phyloP scores from a whole-genome alignment of 192 early-diverging fungal genomes.

The Linnemannia schmuckeri region DNA sequence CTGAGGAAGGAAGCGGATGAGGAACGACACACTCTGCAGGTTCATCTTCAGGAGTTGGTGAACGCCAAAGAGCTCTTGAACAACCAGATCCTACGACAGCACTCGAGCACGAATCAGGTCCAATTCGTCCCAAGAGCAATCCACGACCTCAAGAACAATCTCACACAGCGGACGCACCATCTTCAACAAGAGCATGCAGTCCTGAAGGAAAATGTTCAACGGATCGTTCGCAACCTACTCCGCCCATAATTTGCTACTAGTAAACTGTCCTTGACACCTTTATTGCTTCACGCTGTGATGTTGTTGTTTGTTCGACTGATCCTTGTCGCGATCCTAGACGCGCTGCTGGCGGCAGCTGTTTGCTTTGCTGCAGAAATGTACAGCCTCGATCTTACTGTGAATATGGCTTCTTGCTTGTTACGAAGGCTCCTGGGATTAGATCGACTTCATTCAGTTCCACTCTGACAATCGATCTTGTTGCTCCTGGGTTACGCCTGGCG shows the following conservation, averaged over 20 bases:
- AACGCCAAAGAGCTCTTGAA: conserved; percentile 1
- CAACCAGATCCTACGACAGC: conserved; percentile 14
- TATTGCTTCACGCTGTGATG: neutral
- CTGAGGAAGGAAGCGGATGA: neutral
- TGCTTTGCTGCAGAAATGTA: too few species aligned
- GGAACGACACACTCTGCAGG: conserved; percentile 5
- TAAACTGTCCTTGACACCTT: neutral
- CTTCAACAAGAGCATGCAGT: conserved; percentile 13
- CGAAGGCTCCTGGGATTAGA: too few species aligned
- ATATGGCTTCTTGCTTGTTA: too few species aligned
- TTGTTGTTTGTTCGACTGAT: neutral
- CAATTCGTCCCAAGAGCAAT: conserved; percentile 24
- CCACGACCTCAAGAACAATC: conserved; percentile 5
- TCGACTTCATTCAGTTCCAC: neutral
- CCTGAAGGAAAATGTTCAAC: conserved; percentile 18
- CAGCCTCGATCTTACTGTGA: too few species aligned
- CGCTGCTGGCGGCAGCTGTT: too few species aligned
- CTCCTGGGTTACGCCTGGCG: neutral
- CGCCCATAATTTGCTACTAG: neutral
- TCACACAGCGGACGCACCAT: conserved; percentile 1
- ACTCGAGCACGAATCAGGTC: conserved; percentile 31
- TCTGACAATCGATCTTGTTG: neutral
- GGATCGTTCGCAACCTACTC: neutral
- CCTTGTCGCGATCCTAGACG: neutral
- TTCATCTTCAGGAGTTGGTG: conserved; percentile 6